Base-by-base conservation (phyloP, 2,329 filamentous ascomycete genomes). In the Xylaria sp. region DNA sequence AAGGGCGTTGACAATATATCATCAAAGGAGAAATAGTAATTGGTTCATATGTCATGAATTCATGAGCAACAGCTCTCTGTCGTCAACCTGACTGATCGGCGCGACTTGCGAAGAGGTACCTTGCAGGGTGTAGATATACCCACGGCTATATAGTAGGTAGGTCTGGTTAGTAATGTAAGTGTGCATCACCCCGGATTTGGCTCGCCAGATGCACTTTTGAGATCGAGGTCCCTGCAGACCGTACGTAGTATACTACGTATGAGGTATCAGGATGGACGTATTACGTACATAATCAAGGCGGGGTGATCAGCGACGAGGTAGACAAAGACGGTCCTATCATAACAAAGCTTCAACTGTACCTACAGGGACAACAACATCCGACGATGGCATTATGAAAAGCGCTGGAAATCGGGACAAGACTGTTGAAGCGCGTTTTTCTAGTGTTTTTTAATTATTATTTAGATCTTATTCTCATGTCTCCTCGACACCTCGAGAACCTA, bases 401-500 rank as follows among this genome's bases (percentile, higher is more conserved):
- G 29, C 21, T 32, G 13, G 29, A 21, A 51, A 2, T 37, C 27
- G 3, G 9, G 9, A 21, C 25, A n/a, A 13, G 10, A 27, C 2
- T 32, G 23, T 29, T 60, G 37, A 9, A 47, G 32, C 25, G 44
- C 1, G 25, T 18, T 70, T 66, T 59, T 65, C 53, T 29, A 21
- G n/a, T 53, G 60, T 44, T 54, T 37, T 65, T 42, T 47, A 42
- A 32, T 54, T 54, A 10, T 54, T 54, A 32, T 54, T 54, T 21
- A 54, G 18, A 18, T 32, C 16, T 35, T 21, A 35, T 21, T 54
- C 29, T 32, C 27, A 21, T 29, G 10, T 65, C 70, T 69, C 63
- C 70, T 69, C 69, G 57, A 53, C 48, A 59, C 59, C 60, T 21
- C 59, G 32, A 66, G 32, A 6, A 29, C 23, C 1, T 50, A 63